Percentiles rank a stretch among this genome's conserved stretches.
Conservation (phyloP, 106 monocot species). For the Cymbidium sinense region DNA sequence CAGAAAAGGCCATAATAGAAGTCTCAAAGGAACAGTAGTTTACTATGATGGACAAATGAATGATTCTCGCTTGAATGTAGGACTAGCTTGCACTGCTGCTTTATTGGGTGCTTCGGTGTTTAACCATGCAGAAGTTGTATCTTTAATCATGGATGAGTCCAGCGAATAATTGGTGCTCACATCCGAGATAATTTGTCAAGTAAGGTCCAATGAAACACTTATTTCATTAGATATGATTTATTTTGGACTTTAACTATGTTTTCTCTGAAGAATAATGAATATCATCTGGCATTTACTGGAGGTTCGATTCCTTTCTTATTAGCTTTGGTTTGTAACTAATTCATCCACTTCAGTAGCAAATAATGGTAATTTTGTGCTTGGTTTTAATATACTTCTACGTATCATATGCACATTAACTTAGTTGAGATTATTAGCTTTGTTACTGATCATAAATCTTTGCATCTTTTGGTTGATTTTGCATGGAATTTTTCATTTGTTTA, state of each 20-base stretch:
- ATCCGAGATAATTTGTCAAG: constrained; percentile 83
- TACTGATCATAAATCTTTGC: not conserved
- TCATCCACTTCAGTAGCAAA: not conserved
- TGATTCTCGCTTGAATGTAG: constrained; percentile 91
- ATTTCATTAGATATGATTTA: not conserved
- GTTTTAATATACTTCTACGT: not conserved
- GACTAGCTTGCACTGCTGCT: constrained; percentile 91
- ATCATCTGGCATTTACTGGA: not conserved
- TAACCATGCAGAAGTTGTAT: constrained; percentile 92
- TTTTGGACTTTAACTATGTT: not conserved
- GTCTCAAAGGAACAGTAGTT: constrained; percentile 92
- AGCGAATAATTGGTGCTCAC: constrained; percentile 69
- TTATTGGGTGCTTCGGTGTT: constrained; percentile 77
- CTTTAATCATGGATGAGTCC: constrained; percentile 69
- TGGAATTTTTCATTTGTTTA: not conserved
- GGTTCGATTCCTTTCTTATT: not conserved
- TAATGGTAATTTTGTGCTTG: not conserved
- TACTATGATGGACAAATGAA: constrained; percentile 99
- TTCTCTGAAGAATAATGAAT: not conserved
- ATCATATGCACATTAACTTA: not conserved
- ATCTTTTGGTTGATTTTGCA: not conserved
- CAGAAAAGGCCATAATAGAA: constrained; percentile 54
- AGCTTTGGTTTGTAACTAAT: not conserved
- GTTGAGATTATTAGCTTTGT: not conserved
- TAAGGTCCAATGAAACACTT: constrained; percentile 22